Evolutionary conservation across 1,284 basidiomycete species (phyloP).

Genomic region (Sparassis latifolia): DNA sequence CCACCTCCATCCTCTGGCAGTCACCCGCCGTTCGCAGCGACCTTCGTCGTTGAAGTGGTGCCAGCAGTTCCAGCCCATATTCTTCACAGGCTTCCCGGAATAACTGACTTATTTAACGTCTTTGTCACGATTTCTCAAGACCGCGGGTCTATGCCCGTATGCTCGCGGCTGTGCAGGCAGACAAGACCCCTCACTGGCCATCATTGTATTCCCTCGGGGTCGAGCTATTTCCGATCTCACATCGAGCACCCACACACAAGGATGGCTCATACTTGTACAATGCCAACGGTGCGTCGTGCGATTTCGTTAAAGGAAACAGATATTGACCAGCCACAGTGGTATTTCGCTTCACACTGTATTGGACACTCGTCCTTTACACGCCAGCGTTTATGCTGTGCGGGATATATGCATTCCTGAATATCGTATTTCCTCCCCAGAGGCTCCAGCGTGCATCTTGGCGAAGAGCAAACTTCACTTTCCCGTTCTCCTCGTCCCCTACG

Average conservation of each 20-base stretch:
- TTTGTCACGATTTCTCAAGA: too few relatives aligned
- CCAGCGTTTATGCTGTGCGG: slow-evolving; percentile 68
- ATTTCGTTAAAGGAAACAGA: background rate
- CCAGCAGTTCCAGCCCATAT: too few relatives aligned
- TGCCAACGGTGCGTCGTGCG: slow-evolving; percentile 22
- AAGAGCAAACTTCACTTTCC: slow-evolving; percentile 7
- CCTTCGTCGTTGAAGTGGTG: too few relatives aligned
- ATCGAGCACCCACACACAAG: slow-evolving; percentile 27
- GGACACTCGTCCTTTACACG: slow-evolving; percentile 73
- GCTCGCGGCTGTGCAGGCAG: too few relatives aligned
- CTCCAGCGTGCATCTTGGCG: slow-evolving; percentile 7
- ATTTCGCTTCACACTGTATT: slow-evolving; percentile 81
- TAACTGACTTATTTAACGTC: too few relatives aligned
- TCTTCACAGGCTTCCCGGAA: too few relatives aligned
- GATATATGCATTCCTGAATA: slow-evolving; percentile 63
- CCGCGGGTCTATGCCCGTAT: too few relatives aligned
- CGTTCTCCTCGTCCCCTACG: slow-evolving; percentile 7
- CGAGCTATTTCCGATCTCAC: slow-evolving; percentile 34
- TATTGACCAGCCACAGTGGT: slow-evolving; percentile 44
- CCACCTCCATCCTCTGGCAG: too few relatives aligned
- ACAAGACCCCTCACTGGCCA: slow-evolving; percentile 26
- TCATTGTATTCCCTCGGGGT: slow-evolving; percentile 41
- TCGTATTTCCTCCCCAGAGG: slow-evolving; percentile 44
- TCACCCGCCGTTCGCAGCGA: too few relatives aligned
- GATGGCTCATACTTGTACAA: slow-evolving; percentile 27